A percentile compares a stretch with the other conserved stretches of the same genome.
These are phyloP conservation scores for Pleurotus citrinopileatus DNA, from an alignment of 768 basidiomycete genomes.

Conservation along the genomic window DNA sequence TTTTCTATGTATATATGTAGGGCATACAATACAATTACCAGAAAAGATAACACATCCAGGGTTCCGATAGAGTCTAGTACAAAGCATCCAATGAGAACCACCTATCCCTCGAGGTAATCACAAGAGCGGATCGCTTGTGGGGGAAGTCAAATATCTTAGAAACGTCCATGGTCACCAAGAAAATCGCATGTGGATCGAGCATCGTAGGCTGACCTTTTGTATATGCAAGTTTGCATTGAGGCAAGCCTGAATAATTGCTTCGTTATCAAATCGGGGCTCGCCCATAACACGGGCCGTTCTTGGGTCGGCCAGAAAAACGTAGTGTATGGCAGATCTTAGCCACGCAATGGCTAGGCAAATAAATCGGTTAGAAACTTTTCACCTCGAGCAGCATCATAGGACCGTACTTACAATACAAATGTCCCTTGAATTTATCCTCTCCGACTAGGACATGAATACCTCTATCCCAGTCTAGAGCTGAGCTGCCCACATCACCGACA, in stretches of 20 bases:
- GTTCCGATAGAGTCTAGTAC: too few species aligned
- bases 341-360: constrained; percentile 28
- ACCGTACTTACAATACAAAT: constrained; percentile 32
- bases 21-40: too few species aligned
- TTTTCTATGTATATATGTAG: too few species aligned
- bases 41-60: too few species aligned
- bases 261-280: constrained; percentile 36
- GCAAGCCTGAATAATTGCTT: constrained; percentile 20
- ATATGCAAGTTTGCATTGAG: constrained; percentile 22
- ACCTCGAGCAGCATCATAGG: not conserved
- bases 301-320: constrained; percentile 40
- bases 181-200: too few species aligned
- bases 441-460: constrained; percentile 46
- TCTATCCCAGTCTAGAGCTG: constrained; percentile 23
- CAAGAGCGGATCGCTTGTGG: constrained; percentile 28
- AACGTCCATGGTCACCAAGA: too few species aligned
- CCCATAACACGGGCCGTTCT: constrained; percentile 38
- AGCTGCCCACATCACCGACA: constrained; percentile 15
- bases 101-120: constrained; percentile 26
- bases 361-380: not conserved
- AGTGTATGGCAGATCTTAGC: constrained; percentile 37
- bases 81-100: constrained; percentile 30
- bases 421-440: constrained; percentile 43
- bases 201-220: constrained; percentile 20
- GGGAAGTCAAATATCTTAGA: constrained; percentile 31